Percentiles rank a stretch among this genome's conserved stretches.
Evolutionary conservation across 768 basidiomycete genomes (phyloP).

Genomic region (Omphalotus guepiniiformis): DNA sequence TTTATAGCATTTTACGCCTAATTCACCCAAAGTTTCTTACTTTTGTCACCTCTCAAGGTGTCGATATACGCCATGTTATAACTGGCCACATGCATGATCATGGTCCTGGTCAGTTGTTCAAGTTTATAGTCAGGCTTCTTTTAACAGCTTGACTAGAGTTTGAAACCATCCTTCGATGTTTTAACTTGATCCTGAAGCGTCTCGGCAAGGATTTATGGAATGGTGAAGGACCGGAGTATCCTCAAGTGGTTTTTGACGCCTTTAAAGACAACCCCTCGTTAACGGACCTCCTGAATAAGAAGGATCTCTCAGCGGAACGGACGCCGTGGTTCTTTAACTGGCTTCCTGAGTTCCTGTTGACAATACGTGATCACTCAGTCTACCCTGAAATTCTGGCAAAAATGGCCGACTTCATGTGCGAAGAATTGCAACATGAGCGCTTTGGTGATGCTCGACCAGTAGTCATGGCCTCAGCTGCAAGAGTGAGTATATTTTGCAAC

Average conservation of each 20-base stretch:
- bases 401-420: constrained; percentile 69
- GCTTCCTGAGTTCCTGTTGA: constrained; percentile 60
- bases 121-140: constrained; percentile 10
- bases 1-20: constrained; percentile 42
- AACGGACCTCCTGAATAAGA: constrained; percentile 37
- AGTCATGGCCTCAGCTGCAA: constrained; percentile 55
- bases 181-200: constrained; percentile 57
- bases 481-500: constrained; percentile 57
- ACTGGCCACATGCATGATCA: constrained; percentile 56
- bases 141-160: constrained; percentile 45
- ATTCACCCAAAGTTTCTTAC: constrained; percentile 40
- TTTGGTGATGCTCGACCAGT: constrained; percentile 56
- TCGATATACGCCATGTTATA: constrained; percentile 51
- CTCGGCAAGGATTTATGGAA: constrained; percentile 60
- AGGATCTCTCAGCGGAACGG: constrained; percentile 26
- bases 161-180: constrained; percentile 49
- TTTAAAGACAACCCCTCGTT: constrained; percentile 75
- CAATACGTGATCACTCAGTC: constrained; percentile 42
- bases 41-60: not conserved
- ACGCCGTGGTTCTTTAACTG: constrained; percentile 53
- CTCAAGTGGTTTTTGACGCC: constrained; percentile 74
- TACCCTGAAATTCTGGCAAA: constrained; percentile 71
- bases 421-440: constrained; percentile 76
- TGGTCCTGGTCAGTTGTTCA: constrained; percentile 51
- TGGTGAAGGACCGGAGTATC: constrained; percentile 65